Conservation (phyloP, 805 yeast species). For the Grigorovia yakushimaensis region DNA sequence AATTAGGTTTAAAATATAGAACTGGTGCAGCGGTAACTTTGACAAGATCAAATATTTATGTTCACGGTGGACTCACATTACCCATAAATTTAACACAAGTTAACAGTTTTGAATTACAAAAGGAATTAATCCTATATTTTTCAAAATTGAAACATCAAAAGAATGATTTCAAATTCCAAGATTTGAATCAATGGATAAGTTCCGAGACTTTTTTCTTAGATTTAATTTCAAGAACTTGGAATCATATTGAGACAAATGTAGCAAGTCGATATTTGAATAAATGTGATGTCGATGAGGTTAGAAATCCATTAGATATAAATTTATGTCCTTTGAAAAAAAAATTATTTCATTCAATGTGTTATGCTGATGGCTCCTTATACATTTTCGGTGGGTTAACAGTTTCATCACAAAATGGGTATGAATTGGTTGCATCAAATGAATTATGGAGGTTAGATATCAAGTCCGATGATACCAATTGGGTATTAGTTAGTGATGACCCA, state of each 20-base stretch:
- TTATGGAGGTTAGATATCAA: slow-evolving; percentile 59
- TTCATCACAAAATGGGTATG: slow-evolving; percentile 27
- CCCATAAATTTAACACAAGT: slow-evolving; percentile 40
- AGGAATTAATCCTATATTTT: slow-evolving; percentile 30
- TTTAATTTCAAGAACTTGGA: slow-evolving; percentile 52
- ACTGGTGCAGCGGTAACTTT: slow-evolving; percentile 58
- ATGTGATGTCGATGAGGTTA: neutral
- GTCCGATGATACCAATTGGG: slow-evolving; percentile 38
- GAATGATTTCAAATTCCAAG: slow-evolving; percentile 12
- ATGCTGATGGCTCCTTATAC: slow-evolving; percentile 41
- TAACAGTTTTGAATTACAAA: slow-evolving; percentile 32
- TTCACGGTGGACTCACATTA: slow-evolving; percentile 56
- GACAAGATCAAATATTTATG: slow-evolving; percentile 49
- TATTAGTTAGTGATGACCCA: slow-evolving; percentile 34
- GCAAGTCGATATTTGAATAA: neutral
- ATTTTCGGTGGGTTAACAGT: slow-evolving; percentile 58
- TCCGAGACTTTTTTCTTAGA: slow-evolving; percentile 53
- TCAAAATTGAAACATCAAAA: slow-evolving; percentile 14
- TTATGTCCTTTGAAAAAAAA: slow-evolving; percentile 27
- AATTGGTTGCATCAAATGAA: slow-evolving; percentile 45
- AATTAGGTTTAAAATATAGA: slow-evolving; percentile 46
- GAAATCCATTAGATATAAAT: neutral
- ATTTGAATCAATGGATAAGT: slow-evolving; percentile 37
- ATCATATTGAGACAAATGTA: slow-evolving; percentile 27
- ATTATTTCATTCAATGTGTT: slow-evolving; percentile 49